Evolutionary conservation across 1,139 yeast genomes (phyloP), one percentile per base, ranked within the genome.

Genomic region (Scheffersomyces quercinus): DNA sequence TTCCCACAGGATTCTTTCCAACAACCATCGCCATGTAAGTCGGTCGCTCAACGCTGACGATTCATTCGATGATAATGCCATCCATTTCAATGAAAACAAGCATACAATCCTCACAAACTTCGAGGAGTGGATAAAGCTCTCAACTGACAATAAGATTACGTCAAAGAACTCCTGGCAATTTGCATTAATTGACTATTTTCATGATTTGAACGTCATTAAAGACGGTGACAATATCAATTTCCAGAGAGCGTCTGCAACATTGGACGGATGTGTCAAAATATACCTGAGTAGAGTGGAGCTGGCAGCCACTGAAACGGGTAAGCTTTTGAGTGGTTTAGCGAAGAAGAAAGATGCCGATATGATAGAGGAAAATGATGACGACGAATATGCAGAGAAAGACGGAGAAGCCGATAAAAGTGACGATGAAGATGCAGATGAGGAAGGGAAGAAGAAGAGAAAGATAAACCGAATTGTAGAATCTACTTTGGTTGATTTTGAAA

Each of bases 221-320:
- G 79, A 73, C 35, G 87, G 86, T 4, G 83, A 81, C 45, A 75
- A 80, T 15, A 81, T 85, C 53, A 84, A 85, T 56, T 87, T 87
- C 57, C 93, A 84, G 55, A 79, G 78, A 50, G 95, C 95, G 0
- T 81, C 89, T 1, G 85, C 89, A 2, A 85, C 95, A 0, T 65
- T 88, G 35, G 95, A 88, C 56, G 96, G 96, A 1, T 88, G 96
- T 68, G 88, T 87, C 35, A 87, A 87, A 64, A 85, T 88, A 40
- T 88, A 88, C 55, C 81, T 90, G 7, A 83, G 90, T 29, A 78
- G 99, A 56, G 91, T 93, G 13, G 98, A 91, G 54, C 86, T 96
- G 0, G 96, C 89, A 0, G 96, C 93, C 2, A 84, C 87, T 1
- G 98, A 91, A 56, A 89, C 97, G 0, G 96, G 96, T 3, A 83